A percentile compares a stretch with the other conserved stretches of the same genome.
Evolutionary conservation across 2,329 filamentous ascomycete genomes (phyloP).

Genomic region (Bipolaris sorokiniana): DNA sequence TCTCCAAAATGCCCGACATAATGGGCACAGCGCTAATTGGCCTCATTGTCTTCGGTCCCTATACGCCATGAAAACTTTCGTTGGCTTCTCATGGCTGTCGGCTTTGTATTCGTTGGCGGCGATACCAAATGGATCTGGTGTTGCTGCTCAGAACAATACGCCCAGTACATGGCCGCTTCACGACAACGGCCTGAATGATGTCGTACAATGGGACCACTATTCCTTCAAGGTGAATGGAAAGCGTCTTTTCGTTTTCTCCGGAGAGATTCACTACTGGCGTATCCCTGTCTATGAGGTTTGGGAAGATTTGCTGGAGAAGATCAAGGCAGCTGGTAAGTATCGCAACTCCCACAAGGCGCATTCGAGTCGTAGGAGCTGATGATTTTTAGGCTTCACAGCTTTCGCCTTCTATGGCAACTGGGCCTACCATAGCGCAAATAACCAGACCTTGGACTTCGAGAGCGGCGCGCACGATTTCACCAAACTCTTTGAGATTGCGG

Average conservation of each 20-base stretch:
- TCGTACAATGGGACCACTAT: slow-evolving; percentile 62
- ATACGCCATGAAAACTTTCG: slow-evolving; percentile 29
- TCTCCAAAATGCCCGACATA: slow-evolving; percentile 18
- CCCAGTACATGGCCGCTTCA: slow-evolving; percentile 55
- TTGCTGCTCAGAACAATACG: slow-evolving; percentile 32
- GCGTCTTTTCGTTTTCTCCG: slow-evolving; percentile 59
- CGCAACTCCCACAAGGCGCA: background rate
- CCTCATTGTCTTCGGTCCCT: slow-evolving; percentile 19
- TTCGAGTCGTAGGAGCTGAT: background rate
- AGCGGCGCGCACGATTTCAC: slow-evolving; percentile 62
- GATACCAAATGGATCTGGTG: slow-evolving; percentile 17
- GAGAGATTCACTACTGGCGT: slow-evolving; percentile 59
- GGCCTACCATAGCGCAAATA: slow-evolving; percentile 57
- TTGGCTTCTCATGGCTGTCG: slow-evolving; percentile 33
- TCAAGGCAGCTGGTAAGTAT: slow-evolving; percentile 51
- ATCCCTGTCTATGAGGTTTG: slow-evolving; percentile 59
- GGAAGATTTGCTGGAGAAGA: slow-evolving; percentile 59
- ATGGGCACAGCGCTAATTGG: slow-evolving; percentile 24
- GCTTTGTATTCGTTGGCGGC: slow-evolving; percentile 25
- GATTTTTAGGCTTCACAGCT: slow-evolving; percentile 52
- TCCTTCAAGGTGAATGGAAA: slow-evolving; percentile 60
- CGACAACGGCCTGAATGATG: slow-evolving; percentile 55
- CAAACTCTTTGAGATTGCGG: slow-evolving; percentile 59
- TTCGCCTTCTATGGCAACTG: slow-evolving; percentile 57
- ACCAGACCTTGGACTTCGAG: slow-evolving; percentile 57